Evolutionary conservation across 495 filamentous ascomycete genomes (phyloP).

Genomic region (Aspergillus steynii): DNA sequence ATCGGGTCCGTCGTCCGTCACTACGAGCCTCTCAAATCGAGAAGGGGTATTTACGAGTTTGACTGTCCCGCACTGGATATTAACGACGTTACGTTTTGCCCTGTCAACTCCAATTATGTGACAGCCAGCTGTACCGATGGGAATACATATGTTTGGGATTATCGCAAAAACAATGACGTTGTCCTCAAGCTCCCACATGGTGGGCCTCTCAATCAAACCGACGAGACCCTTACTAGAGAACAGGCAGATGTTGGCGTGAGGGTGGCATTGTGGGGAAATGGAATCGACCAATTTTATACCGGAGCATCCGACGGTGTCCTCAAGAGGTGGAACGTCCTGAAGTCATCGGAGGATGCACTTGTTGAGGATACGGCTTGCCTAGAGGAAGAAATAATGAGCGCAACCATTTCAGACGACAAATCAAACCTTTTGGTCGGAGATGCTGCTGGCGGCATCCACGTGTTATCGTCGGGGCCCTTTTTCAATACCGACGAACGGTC

Average conservation of each 20-base stretch:
- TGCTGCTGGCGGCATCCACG: conserved; percentile 68
- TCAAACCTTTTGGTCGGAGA: conserved; percentile 74
- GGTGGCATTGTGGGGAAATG: conserved; percentile 75
- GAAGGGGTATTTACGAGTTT: conserved; percentile 34
- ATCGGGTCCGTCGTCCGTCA: conserved; percentile 53
- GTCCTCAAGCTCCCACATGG: conserved; percentile 73
- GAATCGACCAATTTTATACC: conserved; percentile 74
- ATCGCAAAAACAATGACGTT: conserved; percentile 51
- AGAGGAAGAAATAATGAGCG: conserved; percentile 54
- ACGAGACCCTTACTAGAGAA: conserved; percentile 58
- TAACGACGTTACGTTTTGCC: conserved; percentile 70
- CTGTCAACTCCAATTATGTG: conserved; percentile 56
- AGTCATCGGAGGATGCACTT: conserved; percentile 57
- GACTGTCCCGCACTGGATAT: conserved; percentile 84
- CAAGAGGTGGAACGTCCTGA: conserved; percentile 79
- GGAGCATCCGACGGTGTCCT: conserved; percentile 86
- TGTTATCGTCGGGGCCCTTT: conserved; percentile 54
- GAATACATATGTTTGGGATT: conserved; percentile 83
- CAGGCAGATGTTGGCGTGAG: conserved; percentile 77
- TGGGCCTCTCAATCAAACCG: conserved; percentile 60
- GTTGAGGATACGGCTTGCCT: conserved; percentile 59
- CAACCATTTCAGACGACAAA: conserved; percentile 72
- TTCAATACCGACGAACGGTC: conserved; percentile 18
- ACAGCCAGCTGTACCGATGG: conserved; percentile 86
- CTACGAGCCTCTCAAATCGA: conserved; percentile 43